A percentile compares a stretch with the other conserved stretches of the same genome.
These are phyloP conservation scores for Kwoniella mangroviensis DNA, from an alignment of 768 basidiomycete genomes.

Conservation along the genomic window DNA sequence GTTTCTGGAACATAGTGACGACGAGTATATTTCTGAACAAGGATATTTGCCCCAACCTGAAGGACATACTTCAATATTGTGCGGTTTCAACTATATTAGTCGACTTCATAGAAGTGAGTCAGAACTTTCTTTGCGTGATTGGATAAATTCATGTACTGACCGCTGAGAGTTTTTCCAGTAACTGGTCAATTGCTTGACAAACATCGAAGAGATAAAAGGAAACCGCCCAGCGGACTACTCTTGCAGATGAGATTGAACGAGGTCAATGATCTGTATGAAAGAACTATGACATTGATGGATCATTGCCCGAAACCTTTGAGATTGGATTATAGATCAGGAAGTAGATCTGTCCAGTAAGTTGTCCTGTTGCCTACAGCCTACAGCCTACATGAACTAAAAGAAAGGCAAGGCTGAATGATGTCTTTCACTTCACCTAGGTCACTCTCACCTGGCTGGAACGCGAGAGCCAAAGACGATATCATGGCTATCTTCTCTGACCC, in stretches of 20 bases:
- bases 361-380: background rate
- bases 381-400: background rate
- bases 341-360: slow-evolving; percentile 27
- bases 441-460: slow-evolving; percentile 45
- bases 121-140: background rate
- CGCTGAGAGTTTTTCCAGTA: slow-evolving; percentile 24
- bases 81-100: slow-evolving; percentile 83
- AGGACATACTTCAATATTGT: slow-evolving; percentile 80
- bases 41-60: slow-evolving; percentile 85
- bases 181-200: slow-evolving; percentile 43
- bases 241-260: slow-evolving; percentile 67
- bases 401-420: background rate
- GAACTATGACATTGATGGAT: slow-evolving; percentile 73
- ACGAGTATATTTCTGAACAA: slow-evolving; percentile 73
- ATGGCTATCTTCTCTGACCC: slow-evolving; percentile 92
- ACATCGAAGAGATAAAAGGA: slow-evolving; percentile 41
- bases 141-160: background rate
- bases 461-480: slow-evolving; percentile 76
- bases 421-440: slow-evolving; percentile 4
- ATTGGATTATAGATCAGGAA: slow-evolving; percentile 55
- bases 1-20: slow-evolving; percentile 55
- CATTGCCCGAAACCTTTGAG: slow-evolving; percentile 77
- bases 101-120: slow-evolving; percentile 62
- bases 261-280: slow-evolving; percentile 75
- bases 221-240: slow-evolving; percentile 41